Evolutionary conservation across 257 asterid genomes (phyloP).

Genomic region (Scutellaria galericulata): DNA sequence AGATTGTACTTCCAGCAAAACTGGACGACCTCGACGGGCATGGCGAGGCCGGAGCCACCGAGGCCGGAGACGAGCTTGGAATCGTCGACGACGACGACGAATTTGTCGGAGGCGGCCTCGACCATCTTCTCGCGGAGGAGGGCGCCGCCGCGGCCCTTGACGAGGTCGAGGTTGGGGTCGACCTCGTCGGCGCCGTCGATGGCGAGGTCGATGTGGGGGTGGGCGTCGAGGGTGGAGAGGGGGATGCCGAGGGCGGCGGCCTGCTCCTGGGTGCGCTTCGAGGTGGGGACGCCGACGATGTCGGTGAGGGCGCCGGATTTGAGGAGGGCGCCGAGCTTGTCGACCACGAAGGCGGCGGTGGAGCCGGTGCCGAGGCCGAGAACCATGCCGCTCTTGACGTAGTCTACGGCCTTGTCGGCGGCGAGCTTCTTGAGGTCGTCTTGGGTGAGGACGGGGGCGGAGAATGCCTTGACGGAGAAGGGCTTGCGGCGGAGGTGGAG

Average conservation of each 20-base stretch:
- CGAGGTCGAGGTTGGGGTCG: constrained; percentile 84
- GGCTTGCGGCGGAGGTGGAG: constrained; percentile 31
- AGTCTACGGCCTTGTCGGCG: constrained; percentile 93
- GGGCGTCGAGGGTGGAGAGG: constrained; percentile 66
- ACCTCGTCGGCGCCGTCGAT: constrained; percentile 97
- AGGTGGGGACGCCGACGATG: constrained; percentile 83
- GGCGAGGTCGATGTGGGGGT: constrained; percentile 76
- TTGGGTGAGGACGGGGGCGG: constrained; percentile 73
- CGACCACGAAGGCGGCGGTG: constrained; percentile 95
- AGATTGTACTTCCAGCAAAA: constrained; percentile 60
- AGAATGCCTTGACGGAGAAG: constrained; percentile 41
- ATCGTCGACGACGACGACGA: constrained; percentile 88
- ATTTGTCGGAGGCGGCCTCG: constrained; percentile 84
- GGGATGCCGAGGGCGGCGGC: constrained; percentile 70
- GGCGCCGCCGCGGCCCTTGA: constrained; percentile 97
- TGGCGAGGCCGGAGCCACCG: constrained; percentile 91
- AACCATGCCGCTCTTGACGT: constrained; percentile 87
- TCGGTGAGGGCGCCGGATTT: constrained; percentile 67
- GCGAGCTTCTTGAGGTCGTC: constrained; percentile 89
- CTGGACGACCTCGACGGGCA: constrained; percentile 97
- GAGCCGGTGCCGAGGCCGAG: constrained; percentile 98
- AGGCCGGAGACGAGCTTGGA: constrained; percentile 77
- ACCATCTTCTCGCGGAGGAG: constrained; percentile 93
- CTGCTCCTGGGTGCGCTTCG: constrained; percentile 78
- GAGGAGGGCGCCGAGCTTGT: constrained; percentile 79